Conservation (phyloP, 352 stramenopile species). For the Pythium apleroticum region DNA sequence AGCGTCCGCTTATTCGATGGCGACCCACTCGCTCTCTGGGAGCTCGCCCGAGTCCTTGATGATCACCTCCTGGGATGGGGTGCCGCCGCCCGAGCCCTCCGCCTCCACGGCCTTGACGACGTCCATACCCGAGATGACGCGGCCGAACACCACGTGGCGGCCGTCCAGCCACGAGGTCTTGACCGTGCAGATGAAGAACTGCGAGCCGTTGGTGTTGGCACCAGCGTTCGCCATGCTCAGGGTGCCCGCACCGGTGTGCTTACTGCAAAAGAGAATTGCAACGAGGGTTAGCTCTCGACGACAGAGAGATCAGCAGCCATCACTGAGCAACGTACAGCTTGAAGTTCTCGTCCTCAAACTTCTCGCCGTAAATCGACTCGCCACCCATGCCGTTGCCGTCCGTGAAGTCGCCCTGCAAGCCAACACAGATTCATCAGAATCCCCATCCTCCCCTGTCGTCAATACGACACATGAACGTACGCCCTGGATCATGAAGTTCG, state of each 20-base stretch:
- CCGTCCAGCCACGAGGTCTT: slow-evolving; percentile 91
- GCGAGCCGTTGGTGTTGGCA: slow-evolving; percentile 93
- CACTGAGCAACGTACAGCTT: slow-evolving; percentile 48
- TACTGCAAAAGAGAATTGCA: slow-evolving; percentile 27
- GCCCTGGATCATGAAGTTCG: slow-evolving; percentile 91
- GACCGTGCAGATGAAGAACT: slow-evolving; percentile 98
- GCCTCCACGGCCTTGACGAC: slow-evolving; percentile 96
- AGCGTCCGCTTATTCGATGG: slow-evolving; percentile 28
- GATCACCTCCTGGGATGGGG: slow-evolving; percentile 80
- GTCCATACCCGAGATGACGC: slow-evolving; percentile 95
- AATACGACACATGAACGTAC: slow-evolving; percentile 27
- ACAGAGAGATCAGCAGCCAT: not conserved
- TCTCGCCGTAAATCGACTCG: slow-evolving; percentile 77
- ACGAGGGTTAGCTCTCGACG: not conserved
- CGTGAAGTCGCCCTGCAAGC: slow-evolving; percentile 70
- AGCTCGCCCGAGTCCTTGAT: slow-evolving; percentile 96
- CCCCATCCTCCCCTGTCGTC: not conserved
- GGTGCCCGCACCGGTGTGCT: slow-evolving; percentile 68
- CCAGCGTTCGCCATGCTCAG: slow-evolving; percentile 87
- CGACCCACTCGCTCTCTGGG: slow-evolving; percentile 47
- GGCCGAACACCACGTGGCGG: slow-evolving; percentile 91
- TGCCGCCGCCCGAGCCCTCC: slow-evolving; percentile 91
- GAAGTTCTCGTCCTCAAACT: slow-evolving; percentile 88
- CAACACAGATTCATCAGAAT: not conserved
- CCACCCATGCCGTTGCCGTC: slow-evolving; percentile 74